A percentile compares a stretch with the other conserved stretches of the same genome.
These are phyloP conservation scores for Fusarium neocosmosporiellum DNA, from an alignment of 2,329 filamentous ascomycete species.

Conservation along the genomic window DNA sequence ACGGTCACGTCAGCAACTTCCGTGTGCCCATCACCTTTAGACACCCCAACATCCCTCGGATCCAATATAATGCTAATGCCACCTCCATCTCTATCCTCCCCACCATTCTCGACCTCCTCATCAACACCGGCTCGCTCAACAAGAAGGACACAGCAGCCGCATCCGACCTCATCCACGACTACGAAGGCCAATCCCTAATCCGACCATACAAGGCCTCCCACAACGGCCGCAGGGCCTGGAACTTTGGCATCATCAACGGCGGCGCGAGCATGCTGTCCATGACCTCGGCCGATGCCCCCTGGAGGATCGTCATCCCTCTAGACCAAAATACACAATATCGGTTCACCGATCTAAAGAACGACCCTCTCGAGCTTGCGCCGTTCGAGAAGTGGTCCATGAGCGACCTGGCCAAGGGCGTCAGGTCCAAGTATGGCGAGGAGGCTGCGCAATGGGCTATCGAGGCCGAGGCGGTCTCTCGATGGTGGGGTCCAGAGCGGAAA, in stretches of 20 bases:
- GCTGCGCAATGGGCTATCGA: constrained; percentile 44
- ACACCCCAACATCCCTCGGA: constrained; percentile 47
- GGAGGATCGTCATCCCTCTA: constrained; percentile 48
- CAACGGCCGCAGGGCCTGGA: constrained; percentile 47
- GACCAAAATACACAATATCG: constrained; percentile 47
- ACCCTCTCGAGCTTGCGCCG: constrained; percentile 44
- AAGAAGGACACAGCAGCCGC: constrained; percentile 41
- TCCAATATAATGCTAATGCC: constrained; percentile 47
- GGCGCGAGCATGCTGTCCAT: constrained; percentile 49
- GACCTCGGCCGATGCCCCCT: constrained; percentile 46
- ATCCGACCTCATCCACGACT: constrained; percentile 45
- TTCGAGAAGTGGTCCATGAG: constrained; percentile 43
- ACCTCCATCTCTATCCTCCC: constrained; percentile 49
- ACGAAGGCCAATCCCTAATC: constrained; percentile 51
- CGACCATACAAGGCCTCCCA: constrained; percentile 40
- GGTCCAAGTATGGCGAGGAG: constrained; percentile 27
- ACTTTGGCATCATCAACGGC: constrained; percentile 50
- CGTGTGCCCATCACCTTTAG: constrained; percentile 49
- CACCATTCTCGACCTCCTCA: constrained; percentile 50
- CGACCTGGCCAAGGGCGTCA: constrained; percentile 35
- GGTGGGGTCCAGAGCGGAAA: constrained; percentile 40
- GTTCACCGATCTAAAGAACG: constrained; percentile 47
- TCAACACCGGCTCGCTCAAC: constrained; percentile 48
- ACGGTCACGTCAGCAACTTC: constrained; percentile 47
- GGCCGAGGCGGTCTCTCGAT: constrained; percentile 35